Conservation (phyloP, 768 basidiomycete species). For the Calocybe gangraenosa region DNA sequence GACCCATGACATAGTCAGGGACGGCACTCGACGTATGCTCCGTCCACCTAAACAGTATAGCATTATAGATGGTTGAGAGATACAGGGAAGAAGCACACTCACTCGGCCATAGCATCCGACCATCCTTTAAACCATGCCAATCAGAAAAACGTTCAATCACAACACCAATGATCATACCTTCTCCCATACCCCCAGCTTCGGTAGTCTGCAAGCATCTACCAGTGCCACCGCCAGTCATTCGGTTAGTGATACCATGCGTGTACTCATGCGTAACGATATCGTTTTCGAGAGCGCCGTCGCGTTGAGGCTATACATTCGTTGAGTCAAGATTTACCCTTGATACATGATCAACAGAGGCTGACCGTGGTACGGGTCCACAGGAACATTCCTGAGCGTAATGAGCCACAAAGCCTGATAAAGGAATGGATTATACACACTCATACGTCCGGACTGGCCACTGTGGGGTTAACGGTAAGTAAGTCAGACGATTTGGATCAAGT, state of each 20-base stretch:
- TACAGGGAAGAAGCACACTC: constrained; percentile 1
- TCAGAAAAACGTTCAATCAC: background rate
- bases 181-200: constrained; percentile 68
- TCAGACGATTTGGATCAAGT: background rate
- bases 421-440: constrained; percentile 33
- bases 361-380: constrained; percentile 29
- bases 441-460: constrained; percentile 35
- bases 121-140: constrained; percentile 19
- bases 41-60: constrained; percentile 28
- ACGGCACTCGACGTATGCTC: constrained; percentile 38
- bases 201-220: constrained; percentile 57
- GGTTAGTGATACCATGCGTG: constrained; percentile 44
- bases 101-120: constrained; percentile 52
- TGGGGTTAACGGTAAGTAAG: background rate
- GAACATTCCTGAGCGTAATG: constrained; percentile 36
- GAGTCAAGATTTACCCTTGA: background rate
- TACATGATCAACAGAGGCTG: constrained; percentile 10
- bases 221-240: constrained; percentile 49
- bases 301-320: constrained; percentile 35
- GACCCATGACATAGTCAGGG: constrained; percentile 40
- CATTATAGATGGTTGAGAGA: background rate
- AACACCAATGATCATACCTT: constrained; percentile 39
- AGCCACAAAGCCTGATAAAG: no score
- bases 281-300: constrained; percentile 64
- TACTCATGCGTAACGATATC: constrained; percentile 54